phyloP scores from a whole-genome alignment of 257 asterid species.

The Agastache rugosa region DNA sequence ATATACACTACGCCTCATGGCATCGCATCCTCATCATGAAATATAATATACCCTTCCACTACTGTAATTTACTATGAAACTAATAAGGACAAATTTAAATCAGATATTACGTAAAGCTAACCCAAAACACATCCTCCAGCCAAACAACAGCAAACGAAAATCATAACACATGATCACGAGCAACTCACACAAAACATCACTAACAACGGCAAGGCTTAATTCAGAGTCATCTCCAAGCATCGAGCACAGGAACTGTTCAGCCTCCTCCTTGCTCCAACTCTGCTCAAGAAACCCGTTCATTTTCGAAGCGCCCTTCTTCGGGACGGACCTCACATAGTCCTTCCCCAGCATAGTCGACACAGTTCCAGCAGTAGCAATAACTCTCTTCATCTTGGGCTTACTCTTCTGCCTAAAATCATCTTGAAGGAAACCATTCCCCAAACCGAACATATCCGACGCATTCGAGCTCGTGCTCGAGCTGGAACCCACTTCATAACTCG shows the following conservation, averaged over 20 bases:
- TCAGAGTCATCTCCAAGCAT: slow-evolving; percentile 84
- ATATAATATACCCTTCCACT: slow-evolving; percentile 5
- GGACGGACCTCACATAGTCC: slow-evolving; percentile 77
- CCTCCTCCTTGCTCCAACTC: slow-evolving; percentile 62
- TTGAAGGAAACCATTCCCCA: slow-evolving; percentile 38
- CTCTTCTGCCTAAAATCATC: slow-evolving; percentile 53
- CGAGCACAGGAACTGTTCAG: slow-evolving; percentile 78
- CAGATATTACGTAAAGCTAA: slow-evolving; percentile 2
- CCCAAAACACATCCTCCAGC: background rate
- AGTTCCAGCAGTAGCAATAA: slow-evolving; percentile 77
- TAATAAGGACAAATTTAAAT: slow-evolving; percentile 2
- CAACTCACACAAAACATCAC: slow-evolving; percentile 85
- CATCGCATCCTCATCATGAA: background rate
- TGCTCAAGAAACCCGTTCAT: slow-evolving; percentile 48
- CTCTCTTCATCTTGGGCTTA: slow-evolving; percentile 57
- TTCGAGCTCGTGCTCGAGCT: slow-evolving; percentile 70
- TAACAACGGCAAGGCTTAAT: slow-evolving; percentile 67
- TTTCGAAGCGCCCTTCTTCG: slow-evolving; percentile 57
- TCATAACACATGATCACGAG: slow-evolving; percentile 26
- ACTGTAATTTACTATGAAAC: slow-evolving; percentile 1
- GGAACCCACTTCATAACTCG: slow-evolving; percentile 55
- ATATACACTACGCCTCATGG: background rate
- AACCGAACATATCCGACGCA: slow-evolving; percentile 50
- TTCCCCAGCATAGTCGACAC: slow-evolving; percentile 79
- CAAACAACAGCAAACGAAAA: slow-evolving; percentile 4